Base-by-base conservation (phyloP, 139 green algal genomes). In the Closterium sp. region DNA sequence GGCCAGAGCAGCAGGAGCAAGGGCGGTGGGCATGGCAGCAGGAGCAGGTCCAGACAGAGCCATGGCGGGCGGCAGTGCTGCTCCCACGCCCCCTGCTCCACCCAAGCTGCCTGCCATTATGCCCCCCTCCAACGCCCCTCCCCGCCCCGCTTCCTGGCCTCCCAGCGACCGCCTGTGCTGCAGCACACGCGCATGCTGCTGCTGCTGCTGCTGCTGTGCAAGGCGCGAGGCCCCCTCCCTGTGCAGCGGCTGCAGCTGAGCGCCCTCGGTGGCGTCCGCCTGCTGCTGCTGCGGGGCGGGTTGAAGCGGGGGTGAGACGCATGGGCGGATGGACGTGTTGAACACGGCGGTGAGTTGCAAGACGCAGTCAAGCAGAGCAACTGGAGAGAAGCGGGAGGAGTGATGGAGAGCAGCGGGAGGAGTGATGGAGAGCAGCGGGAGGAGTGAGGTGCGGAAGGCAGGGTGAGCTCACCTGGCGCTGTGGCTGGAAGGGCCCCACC, bases 401-500 rank as follows among this genome's bases (percentile, higher is more conserved):
- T n/a, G n/a, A n/a, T n/a, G n/a, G n/a, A n/a, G n/a, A n/a, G n/a
- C n/a, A n/a, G n/a, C n/a, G n/a, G n/a, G n/a, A n/a, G n/a, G n/a
- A n/a, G n/a, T n/a, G n/a, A n/a, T n/a, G n/a, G n/a, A 24, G 85
- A 21, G 85, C 85, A 38, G 29, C 85, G 29, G 85, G 85, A 22
- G 85, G 21, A 32, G 85, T 22, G 85, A 32, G 29, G 85, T 50
- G 38, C 38, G 38, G 38, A 50, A 50, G 38, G 38, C 38, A 50
- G 38, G 62, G 17, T 27, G 62, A 79, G 62, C 62, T 22, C 62
- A 79, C 62, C 62, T 79, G 62, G 62, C 17, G 62, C 62, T 79
- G 62, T 79, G 89, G 89, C 73, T 85, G 84, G 32, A 38, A 92
- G 70, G 86, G 90, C n/a, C 90, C 90, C 45, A 29, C 22, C 21